Percentiles rank a stretch among this genome's conserved stretches.
phyloP scores from a whole-genome alignment of 75 land plant species.

The Larix kaempferi region DNA sequence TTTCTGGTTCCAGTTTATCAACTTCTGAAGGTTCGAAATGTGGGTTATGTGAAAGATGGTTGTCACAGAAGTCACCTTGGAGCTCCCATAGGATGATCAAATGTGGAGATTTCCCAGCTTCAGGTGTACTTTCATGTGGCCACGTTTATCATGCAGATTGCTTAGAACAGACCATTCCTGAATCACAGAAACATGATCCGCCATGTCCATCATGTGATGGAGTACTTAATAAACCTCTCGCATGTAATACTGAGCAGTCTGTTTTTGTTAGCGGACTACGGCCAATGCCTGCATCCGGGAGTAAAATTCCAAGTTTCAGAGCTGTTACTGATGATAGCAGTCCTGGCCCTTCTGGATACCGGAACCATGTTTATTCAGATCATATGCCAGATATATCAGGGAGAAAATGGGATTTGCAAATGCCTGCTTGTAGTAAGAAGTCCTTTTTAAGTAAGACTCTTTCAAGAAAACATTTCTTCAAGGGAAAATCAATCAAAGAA shows the following conservation, averaged over 20 bases:
- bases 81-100: slow-evolving; percentile 27
- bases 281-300: slow-evolving; percentile 13
- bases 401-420: slow-evolving; percentile 33
- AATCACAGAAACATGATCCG: slow-evolving; percentile 23
- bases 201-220: slow-evolving; percentile 25
- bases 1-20: background rate
- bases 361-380: slow-evolving; percentile 40
- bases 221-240: background rate
- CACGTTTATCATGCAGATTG: slow-evolving; percentile 32
- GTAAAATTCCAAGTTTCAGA: slow-evolving; percentile 31
- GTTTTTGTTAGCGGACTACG: slow-evolving; percentile 18
- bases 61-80: slow-evolving; percentile 39
- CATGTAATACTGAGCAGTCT: slow-evolving; percentile 17
- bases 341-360: slow-evolving; percentile 18
- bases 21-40: slow-evolving; percentile 12
- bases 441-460: slow-evolving; percentile 27
- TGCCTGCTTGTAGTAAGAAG: slow-evolving; percentile 21
- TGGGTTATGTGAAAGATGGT: slow-evolving; percentile 28
- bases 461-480: slow-evolving; percentile 28
- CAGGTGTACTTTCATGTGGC: slow-evolving; percentile 27
- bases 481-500: slow-evolving; percentile 13
- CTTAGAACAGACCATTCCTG: slow-evolving; percentile 26
- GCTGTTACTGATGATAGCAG: slow-evolving; percentile 27
- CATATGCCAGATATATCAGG: slow-evolving; percentile 34
- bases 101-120: slow-evolving; percentile 20